Conservation (phyloP, 1,284 basidiomycete genomes). For the Mycena sp. region DNA sequence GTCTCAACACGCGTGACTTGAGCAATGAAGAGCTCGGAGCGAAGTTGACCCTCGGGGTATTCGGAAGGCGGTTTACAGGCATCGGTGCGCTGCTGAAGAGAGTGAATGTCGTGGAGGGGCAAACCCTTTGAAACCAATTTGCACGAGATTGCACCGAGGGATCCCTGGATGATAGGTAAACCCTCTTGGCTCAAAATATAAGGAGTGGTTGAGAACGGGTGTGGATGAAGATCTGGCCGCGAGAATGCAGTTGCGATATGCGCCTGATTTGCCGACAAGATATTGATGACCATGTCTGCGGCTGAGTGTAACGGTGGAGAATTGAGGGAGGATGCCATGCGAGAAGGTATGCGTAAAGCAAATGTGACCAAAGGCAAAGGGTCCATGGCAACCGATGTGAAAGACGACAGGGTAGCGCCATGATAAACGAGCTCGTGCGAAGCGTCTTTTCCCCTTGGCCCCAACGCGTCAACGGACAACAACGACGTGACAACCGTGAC, state of each 20-base stretch:
- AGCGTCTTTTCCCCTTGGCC: not conserved
- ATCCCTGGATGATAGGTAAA: slow-evolving; percentile 64
- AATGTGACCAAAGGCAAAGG: slow-evolving; percentile 90
- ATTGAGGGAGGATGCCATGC: slow-evolving; percentile 76
- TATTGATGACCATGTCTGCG: slow-evolving; percentile 72
- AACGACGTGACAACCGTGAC: slow-evolving; percentile 69
- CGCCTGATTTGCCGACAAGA: slow-evolving; percentile 71
- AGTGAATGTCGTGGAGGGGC: slow-evolving; percentile 46
- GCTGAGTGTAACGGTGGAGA: slow-evolving; percentile 35
- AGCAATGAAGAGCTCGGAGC: slow-evolving; percentile 59
- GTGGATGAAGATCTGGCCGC: slow-evolving; percentile 66
- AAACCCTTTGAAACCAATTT: slow-evolving; percentile 52
- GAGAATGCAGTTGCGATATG: slow-evolving; percentile 68
- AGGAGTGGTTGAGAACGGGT: slow-evolving; percentile 58
- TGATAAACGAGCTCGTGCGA: slow-evolving; percentile 61
- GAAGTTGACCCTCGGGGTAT: slow-evolving; percentile 31
- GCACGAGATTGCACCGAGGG: slow-evolving; percentile 70
- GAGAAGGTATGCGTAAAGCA: slow-evolving; percentile 87
- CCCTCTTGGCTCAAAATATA: slow-evolving; percentile 59
- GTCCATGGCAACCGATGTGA: slow-evolving; percentile 90
- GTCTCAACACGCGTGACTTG: slow-evolving; percentile 52
- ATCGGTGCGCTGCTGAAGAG: slow-evolving; percentile 24
- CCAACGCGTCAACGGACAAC: slow-evolving; percentile 41
- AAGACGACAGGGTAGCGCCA: slow-evolving; percentile 92
- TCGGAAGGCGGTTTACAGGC: slow-evolving; percentile 22